A percentile compares a stretch with the other conserved stretches of the same genome.
Evolutionary conservation across 305 asterid genomes (phyloP).

Genomic region (Rubia peregrina): DNA sequence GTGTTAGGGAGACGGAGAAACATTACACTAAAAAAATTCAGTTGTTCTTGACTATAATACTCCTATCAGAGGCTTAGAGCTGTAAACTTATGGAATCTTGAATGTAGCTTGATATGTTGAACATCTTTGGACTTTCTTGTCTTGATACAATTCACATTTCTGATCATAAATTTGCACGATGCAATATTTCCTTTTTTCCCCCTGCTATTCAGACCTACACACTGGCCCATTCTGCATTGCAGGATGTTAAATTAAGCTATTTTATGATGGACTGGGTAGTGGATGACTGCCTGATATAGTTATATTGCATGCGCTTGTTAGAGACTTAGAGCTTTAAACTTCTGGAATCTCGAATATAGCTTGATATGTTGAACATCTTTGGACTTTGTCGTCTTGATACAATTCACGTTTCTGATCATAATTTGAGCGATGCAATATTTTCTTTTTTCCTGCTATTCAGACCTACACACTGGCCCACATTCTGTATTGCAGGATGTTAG

Average conservation of each 20-base stretch:
- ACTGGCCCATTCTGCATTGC: neutral
- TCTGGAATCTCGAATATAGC: neutral
- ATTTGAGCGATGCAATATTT: neutral
- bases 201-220: neutral
- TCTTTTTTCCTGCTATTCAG: neutral
- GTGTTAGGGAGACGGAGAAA: neutral
- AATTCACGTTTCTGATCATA: neutral
- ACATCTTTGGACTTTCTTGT: neutral
- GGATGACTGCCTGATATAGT: neutral
- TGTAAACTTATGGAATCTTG: neutral
- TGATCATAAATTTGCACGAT: neutral
- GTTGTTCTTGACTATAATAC: neutral
- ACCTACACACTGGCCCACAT: neutral
- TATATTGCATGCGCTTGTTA: neutral
- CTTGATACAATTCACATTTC: neutral
- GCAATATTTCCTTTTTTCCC: neutral
- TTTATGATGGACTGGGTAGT: neutral
- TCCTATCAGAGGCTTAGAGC: neutral
- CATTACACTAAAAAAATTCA: neutral
- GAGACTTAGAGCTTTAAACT: slow-evolving; percentile 1
- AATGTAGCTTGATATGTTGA: slow-evolving; percentile 6
- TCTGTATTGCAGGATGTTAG: neutral
- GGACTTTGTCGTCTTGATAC: neutral
- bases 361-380: neutral
- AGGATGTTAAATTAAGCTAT: neutral